phyloP scores from a whole-genome alignment of 169 alveolate genomes.

The Perkinsus olseni region DNA sequence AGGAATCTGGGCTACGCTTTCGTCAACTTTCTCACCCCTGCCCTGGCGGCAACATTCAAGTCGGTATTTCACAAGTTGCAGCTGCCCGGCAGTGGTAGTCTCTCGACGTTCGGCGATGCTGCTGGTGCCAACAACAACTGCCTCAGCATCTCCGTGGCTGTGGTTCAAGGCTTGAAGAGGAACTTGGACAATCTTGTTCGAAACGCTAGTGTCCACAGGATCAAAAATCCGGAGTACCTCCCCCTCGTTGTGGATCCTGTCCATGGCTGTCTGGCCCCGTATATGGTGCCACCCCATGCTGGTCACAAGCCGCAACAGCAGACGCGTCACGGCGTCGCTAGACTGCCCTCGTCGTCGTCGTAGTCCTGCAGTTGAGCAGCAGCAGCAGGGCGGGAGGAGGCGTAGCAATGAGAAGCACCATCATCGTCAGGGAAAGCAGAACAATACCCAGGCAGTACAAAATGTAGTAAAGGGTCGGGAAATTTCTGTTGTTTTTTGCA shows the following conservation, averaged over 20 bases:
- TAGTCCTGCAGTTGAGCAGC: too few species aligned
- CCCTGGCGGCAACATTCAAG: conserved; percentile 17
- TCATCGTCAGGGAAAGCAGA: neutral
- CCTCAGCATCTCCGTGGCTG: neutral
- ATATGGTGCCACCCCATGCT: neutral
- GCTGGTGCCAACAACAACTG: neutral
- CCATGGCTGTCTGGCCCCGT: neutral
- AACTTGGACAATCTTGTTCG: neutral
- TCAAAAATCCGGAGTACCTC: neutral
- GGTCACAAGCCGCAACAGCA: neutral
- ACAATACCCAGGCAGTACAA: neutral
- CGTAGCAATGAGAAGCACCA: neutral
- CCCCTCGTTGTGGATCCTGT: neutral
- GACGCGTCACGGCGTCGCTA: neutral
- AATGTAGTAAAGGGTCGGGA: too few species aligned
- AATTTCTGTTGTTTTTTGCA: too few species aligned
- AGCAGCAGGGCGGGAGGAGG: neutral
- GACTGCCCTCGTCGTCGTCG: too few species aligned
- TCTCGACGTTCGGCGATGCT: neutral
- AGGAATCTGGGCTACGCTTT: neutral
- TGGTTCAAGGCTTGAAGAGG: neutral
- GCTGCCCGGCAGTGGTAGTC: neutral
- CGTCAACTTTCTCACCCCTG: conserved; percentile 5
- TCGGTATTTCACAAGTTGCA: neutral
- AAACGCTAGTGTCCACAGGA: neutral